phyloP scores from a whole-genome alignment of 495 filamentous ascomycete species.

The Xylaria venustula region DNA sequence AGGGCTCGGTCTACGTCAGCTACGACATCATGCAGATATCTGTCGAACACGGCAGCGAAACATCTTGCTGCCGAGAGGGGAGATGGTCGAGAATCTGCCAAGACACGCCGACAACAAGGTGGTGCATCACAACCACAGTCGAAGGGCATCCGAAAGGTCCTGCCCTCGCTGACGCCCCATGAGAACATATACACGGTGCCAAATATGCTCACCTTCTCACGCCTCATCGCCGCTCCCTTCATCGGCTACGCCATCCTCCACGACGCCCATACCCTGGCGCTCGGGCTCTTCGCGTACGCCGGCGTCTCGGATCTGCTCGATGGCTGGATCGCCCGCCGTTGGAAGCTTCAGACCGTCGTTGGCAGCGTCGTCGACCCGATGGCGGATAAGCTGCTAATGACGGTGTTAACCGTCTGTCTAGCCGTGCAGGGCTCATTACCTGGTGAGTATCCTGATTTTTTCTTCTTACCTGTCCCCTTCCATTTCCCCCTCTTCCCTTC shows the following conservation, averaged over 20 bases:
- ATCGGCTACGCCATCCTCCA: constrained; percentile 89
- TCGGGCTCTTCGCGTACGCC: constrained; percentile 87
- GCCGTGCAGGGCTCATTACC: constrained; percentile 80
- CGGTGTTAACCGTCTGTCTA: constrained; percentile 77
- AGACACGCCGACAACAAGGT: neutral
- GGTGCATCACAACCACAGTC: neutral
- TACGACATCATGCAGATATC: neutral
- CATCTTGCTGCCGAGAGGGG: neutral
- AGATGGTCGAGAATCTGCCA: neutral
- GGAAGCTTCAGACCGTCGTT: constrained; percentile 87
- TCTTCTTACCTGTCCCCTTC: neutral
- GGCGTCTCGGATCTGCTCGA: constrained; percentile 89
- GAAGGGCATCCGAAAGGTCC: constrained; percentile 33
- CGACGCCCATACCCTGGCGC: constrained; percentile 70
- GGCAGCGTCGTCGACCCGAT: constrained; percentile 96
- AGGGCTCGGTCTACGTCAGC: too few species aligned
- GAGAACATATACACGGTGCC: constrained; percentile 97
- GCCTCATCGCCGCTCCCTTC: constrained; percentile 77
- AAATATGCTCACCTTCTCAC: constrained; percentile 86
- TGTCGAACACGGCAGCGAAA: neutral
- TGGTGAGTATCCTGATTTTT: constrained; percentile 50
- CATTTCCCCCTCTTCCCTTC: neutral
- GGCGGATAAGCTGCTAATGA: constrained; percentile 96
- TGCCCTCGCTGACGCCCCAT: constrained; percentile 58
- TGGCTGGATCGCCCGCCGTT: constrained; percentile 85